A percentile compares a stretch with the other conserved stretches of the same genome.
phyloP scores from a whole-genome alignment of 257 asterid genomes.

The Vinca minor region DNA sequence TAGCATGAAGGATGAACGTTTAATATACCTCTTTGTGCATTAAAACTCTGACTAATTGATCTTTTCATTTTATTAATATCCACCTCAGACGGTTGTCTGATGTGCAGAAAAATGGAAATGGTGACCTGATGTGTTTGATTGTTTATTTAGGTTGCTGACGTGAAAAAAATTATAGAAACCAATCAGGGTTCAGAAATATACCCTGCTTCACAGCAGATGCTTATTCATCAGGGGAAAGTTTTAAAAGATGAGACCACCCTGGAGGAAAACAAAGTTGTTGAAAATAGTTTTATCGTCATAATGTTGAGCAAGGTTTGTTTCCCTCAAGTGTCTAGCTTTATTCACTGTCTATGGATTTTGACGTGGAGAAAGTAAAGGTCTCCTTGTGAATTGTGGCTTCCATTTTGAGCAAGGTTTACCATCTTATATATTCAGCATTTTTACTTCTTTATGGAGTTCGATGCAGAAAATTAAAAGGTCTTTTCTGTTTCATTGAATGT shows the following conservation, averaged over 20 bases:
- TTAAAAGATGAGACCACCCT: constrained; percentile 67
- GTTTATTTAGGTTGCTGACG: constrained; percentile 52
- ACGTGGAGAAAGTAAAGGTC: neutral
- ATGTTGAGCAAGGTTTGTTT: constrained; percentile 69
- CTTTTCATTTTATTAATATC: neutral
- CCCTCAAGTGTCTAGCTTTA: neutral
- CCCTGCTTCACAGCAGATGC: constrained; percentile 78
- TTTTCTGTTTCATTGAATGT: neutral
- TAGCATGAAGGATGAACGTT: neutral
- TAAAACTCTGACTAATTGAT: neutral
- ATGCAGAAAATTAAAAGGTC: neutral
- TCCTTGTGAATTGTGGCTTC: neutral
- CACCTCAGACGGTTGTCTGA: neutral
- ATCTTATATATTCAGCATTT: neutral
- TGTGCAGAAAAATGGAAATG: neutral
- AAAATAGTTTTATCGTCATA: constrained; percentile 64
- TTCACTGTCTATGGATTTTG: neutral
- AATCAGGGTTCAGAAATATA: constrained; percentile 62
- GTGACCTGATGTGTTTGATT: constrained; percentile 5
- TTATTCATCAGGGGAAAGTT: constrained; percentile 90
- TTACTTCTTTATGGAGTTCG: neutral
- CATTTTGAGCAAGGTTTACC: constrained; percentile 49
- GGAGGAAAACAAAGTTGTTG: constrained; percentile 76
- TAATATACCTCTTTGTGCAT: neutral
- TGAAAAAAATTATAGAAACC: constrained; percentile 65